phyloP scores from a whole-genome alignment of 2,329 filamentous ascomycete genomes.

The Cytospora piceae region DNA sequence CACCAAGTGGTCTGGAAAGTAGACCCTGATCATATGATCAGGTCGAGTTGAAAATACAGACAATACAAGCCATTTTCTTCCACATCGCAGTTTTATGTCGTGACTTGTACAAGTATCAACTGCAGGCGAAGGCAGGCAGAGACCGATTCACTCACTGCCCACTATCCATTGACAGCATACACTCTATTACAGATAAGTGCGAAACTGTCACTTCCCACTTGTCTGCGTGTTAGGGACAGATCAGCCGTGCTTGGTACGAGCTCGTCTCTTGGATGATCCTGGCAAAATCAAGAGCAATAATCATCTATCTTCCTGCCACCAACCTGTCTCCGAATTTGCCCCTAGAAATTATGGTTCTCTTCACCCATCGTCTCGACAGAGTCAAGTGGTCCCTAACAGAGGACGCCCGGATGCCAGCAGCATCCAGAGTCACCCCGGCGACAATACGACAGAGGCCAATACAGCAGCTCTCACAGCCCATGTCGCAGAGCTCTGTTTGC shows the following conservation, averaged over 20 bases:
- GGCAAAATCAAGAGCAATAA: not conserved
- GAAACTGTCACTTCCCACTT: no score
- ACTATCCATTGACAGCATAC: not conserved
- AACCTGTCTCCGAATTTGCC: not conserved
- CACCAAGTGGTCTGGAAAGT: constrained; percentile 21
- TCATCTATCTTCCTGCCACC: not conserved
- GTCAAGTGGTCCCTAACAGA: no score
- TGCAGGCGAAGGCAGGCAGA: not conserved
- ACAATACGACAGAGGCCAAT: no score
- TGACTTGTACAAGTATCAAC: not conserved
- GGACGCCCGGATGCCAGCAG: no score
- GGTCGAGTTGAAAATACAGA: constrained; percentile 13
- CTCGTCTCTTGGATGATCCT: not conserved
- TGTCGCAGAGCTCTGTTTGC: not conserved
- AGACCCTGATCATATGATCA: constrained; percentile 21
- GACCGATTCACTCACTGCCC: not conserved
- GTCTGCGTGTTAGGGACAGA: not conserved
- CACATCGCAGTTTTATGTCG: not conserved
- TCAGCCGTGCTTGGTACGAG: not conserved
- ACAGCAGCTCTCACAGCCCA: no score
- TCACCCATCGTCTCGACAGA: not conserved
- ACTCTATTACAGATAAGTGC: no score
- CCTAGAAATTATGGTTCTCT: not conserved
- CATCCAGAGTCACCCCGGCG: no score
- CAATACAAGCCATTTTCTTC: constrained; percentile 20